Base-by-base conservation (phyloP, 179 eudicot genomes). In the Drosera spatulata region DNA sequence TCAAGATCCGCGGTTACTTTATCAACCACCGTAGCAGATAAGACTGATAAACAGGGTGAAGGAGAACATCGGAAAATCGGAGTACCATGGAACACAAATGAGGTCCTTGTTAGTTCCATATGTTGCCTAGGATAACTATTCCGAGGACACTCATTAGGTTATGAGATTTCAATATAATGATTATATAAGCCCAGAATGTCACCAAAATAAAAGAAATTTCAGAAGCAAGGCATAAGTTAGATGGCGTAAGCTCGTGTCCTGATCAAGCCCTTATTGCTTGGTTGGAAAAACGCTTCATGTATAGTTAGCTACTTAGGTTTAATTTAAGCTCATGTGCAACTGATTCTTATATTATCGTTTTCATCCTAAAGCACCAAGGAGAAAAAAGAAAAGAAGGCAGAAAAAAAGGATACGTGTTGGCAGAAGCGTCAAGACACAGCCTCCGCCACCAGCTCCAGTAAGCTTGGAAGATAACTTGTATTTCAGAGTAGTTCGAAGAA, bases 361-460 rank as follows among this genome's bases (percentile, higher is more conserved):
- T 22, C 33, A 55, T 22, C 37, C 41, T 22, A 38, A 43, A 33
- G 6, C n/a, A 39, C 15, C 44, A 45, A 45, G 1, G 10, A 0
- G 41, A 2, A 3, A 55, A 44, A 5, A 8, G 37, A 47, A 60
- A 7, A 53, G 53, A 2, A 46, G 5, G 15, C 42, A 50, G 10
- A 65, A 44, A 10, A 10, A 67, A 77, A 68, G 98, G 98, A 91
- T 91, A 91, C 98, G 63, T 42, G 85, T 74, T 53, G 96, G 99
- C 69, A 88, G 64, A 42, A 93, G 75, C 38, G 99, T 93, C 61
- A 93, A 64, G 67, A 93, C 96, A 61, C 99, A 93, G 65, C 99
- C 99, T 51, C 99, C 99, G 5, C 99, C 99, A 67, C 99, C 99
- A 67, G 99, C 99, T 73, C 99, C 96, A 10, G 99, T 93, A 57